Percentiles rank a stretch among this genome's conserved stretches.
Conservation (phyloP, 495 filamentous ascomycete genomes). For the Hypoxylon perforatum region DNA sequence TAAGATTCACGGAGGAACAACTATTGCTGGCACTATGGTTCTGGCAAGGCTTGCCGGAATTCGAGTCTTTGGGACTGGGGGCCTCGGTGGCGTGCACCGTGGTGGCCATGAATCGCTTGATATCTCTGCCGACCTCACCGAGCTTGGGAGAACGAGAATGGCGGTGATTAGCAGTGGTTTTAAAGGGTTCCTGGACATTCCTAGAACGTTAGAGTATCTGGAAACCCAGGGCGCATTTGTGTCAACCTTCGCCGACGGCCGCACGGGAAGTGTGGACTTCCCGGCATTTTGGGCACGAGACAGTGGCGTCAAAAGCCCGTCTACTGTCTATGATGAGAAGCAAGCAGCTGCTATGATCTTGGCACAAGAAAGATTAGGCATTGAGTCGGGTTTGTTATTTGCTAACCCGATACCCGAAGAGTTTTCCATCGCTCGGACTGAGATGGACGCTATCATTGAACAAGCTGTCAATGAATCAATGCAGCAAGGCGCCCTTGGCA, state of each 20-base stretch:
- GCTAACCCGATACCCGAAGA: constrained; percentile 87
- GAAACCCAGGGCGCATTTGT: constrained; percentile 93
- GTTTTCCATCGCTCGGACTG: constrained; percentile 71
- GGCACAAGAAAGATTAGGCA: constrained; percentile 66
- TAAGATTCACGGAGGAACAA: constrained; percentile 86
- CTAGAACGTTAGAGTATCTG: constrained; percentile 89
- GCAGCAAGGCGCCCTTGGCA: constrained; percentile 74
- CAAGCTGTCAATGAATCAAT: constrained; percentile 79
- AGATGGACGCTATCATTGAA: constrained; percentile 80
- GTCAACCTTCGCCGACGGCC: constrained; percentile 86
- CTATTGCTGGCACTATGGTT: constrained; percentile 91
- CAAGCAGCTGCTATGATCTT: constrained; percentile 87
- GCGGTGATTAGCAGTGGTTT: constrained; percentile 90
- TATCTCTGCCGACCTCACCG: constrained; percentile 93
- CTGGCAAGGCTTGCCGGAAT: constrained; percentile 90
- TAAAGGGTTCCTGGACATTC: constrained; percentile 95
- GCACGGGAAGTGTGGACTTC: constrained; percentile 73
- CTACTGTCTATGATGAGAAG: constrained; percentile 73
- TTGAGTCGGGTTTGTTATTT: constrained; percentile 81
- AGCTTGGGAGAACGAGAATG: constrained; percentile 90
- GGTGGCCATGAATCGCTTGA: constrained; percentile 89
- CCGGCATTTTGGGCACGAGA: constrained; percentile 92
- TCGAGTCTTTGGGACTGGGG: constrained; percentile 88
- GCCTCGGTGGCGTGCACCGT: constrained; percentile 90
- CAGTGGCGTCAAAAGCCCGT: constrained; percentile 82